Conservation (phyloP, 306 rosid species). For the Hippophae gyantsensis region DNA sequence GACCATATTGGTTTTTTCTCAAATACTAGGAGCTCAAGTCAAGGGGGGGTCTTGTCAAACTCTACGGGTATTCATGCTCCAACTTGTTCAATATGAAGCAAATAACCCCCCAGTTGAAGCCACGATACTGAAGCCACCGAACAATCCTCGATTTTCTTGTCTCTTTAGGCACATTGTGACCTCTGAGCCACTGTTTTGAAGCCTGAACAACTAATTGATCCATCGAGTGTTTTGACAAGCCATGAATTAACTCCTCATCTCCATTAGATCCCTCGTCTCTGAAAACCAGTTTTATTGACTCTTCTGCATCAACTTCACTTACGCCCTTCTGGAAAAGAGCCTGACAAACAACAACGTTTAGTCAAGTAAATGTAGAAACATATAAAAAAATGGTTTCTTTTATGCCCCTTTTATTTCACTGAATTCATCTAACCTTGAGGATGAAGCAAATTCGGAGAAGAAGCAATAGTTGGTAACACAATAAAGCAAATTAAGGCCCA, state of each 20-base stretch:
- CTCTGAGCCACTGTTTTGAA: constrained; percentile 78
- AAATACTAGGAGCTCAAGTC: constrained; percentile 9
- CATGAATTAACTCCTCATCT: constrained; percentile 18
- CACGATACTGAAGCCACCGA: constrained; percentile 79
- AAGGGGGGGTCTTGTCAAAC: constrained; percentile 4
- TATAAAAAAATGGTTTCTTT: not conserved
- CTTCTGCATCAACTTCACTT: constrained; percentile 55
- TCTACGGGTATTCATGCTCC: constrained; percentile 38
- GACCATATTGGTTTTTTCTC: constrained; percentile 34
- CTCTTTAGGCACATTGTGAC: constrained; percentile 45
- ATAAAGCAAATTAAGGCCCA: too few species aligned
- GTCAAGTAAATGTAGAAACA: constrained; percentile 1
- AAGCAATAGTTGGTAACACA: too few species aligned
- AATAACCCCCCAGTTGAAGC: constrained; percentile 65
- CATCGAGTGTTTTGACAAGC: constrained; percentile 40
- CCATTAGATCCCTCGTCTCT: constrained; percentile 19
- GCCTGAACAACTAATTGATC: constrained; percentile 63
- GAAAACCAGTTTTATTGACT: constrained; percentile 67
- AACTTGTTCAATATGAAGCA: constrained; percentile 47
- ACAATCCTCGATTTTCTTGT: constrained; percentile 65
- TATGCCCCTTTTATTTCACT: too few species aligned
- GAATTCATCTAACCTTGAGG: too few species aligned
- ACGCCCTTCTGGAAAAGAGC: constrained; percentile 79
- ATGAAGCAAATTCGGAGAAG: too few species aligned
- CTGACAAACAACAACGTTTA: constrained; percentile 38